These are phyloP conservation scores for Leccinum angustisporum DNA, from an alignment of 1,284 basidiomycete species.

Conservation along the genomic window DNA sequence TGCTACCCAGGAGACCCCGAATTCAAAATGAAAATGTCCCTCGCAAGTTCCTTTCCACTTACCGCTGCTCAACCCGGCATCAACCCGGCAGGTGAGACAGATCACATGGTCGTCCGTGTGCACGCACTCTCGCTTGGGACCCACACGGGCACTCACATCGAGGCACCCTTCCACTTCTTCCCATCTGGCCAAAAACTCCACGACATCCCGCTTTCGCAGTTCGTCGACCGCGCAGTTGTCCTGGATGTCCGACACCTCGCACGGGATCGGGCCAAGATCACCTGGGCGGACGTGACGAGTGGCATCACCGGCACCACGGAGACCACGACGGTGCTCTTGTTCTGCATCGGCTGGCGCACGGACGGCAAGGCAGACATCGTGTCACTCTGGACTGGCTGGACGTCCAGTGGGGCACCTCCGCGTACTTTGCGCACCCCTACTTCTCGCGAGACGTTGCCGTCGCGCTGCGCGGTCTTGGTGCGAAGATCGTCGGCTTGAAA, in stretches of 20 bases:
- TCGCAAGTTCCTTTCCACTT: slow-evolving; percentile 19
- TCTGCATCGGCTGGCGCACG: slow-evolving; percentile 27
- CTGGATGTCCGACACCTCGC: slow-evolving; percentile 45
- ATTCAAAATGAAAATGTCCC: slow-evolving; percentile 21
- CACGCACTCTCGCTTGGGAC: slow-evolving; percentile 32
- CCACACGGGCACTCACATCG: slow-evolving; percentile 64
- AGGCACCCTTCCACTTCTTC: slow-evolving; percentile 72
- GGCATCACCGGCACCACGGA: too few species aligned
- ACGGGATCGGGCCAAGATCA: slow-evolving; percentile 46
- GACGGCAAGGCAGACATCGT: slow-evolving; percentile 43
- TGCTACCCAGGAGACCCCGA: slow-evolving; percentile 32
- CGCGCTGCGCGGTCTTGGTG: background rate
- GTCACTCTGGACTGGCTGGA: slow-evolving; percentile 63
- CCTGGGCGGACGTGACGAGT: slow-evolving; percentile 44
- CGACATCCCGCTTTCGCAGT: slow-evolving; percentile 48
- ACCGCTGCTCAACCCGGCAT: background rate
- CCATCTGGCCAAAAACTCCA: slow-evolving; percentile 53
- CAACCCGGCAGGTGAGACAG: background rate
- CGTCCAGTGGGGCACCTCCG: slow-evolving; percentile 46
- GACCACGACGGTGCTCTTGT: slow-evolving; percentile 2
- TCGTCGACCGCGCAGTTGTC: slow-evolving; percentile 52
- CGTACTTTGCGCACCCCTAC: slow-evolving; percentile 65
- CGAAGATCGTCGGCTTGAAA: too few species aligned
- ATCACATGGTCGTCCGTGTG: slow-evolving; percentile 19
- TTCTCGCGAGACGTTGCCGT: slow-evolving; percentile 52